A percentile compares a stretch with the other conserved stretches of the same genome.
These are phyloP conservation scores for Spathaspora passalidarum DNA, from an alignment of 805 yeast genomes.

Conservation along the genomic window DNA sequence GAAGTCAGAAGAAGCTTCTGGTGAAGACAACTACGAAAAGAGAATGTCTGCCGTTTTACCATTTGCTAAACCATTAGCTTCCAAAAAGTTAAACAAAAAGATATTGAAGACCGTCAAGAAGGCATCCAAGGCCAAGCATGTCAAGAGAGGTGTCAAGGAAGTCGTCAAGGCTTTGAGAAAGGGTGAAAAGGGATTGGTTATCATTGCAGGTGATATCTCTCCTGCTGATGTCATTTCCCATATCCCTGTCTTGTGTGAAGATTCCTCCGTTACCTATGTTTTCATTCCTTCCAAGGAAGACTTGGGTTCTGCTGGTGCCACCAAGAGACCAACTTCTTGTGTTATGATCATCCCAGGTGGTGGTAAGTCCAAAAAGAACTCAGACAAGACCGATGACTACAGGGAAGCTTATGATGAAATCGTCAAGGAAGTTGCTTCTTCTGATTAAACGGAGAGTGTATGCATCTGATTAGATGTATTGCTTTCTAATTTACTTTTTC, in stretches of 20 bases:
- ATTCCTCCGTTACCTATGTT: slow-evolving; percentile 82
- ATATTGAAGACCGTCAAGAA: slow-evolving; percentile 93
- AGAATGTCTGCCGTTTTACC: slow-evolving; percentile 88
- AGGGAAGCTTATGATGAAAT: slow-evolving; percentile 90
- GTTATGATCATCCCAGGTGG: slow-evolving; percentile 98
- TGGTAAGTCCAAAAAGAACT: slow-evolving; percentile 74
- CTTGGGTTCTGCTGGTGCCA: slow-evolving; percentile 97
- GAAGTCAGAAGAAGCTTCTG: slow-evolving; percentile 34
- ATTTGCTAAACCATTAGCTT: slow-evolving; percentile 92
- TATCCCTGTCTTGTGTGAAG: slow-evolving; percentile 96
- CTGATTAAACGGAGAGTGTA: background rate
- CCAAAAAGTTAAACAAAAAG: slow-evolving; percentile 93
- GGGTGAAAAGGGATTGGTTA: slow-evolving; percentile 95
- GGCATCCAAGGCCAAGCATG: slow-evolving; percentile 97
- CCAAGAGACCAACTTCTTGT: slow-evolving; percentile 98
- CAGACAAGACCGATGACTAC: slow-evolving; percentile 74
- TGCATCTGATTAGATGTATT: too few relatives aligned
- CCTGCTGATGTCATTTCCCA: slow-evolving; percentile 97
- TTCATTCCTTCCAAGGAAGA: slow-evolving; percentile 98
- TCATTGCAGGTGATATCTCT: slow-evolving; percentile 97
- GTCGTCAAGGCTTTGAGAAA: slow-evolving; percentile 97
- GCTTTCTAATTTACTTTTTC: too few relatives aligned
- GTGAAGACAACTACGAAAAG: slow-evolving; percentile 81
- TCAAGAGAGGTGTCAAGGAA: slow-evolving; percentile 97
- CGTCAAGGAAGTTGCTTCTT: slow-evolving; percentile 72